Base-by-base conservation (phyloP, 768 basidiomycete genomes). In the Tylopilus sp. region DNA sequence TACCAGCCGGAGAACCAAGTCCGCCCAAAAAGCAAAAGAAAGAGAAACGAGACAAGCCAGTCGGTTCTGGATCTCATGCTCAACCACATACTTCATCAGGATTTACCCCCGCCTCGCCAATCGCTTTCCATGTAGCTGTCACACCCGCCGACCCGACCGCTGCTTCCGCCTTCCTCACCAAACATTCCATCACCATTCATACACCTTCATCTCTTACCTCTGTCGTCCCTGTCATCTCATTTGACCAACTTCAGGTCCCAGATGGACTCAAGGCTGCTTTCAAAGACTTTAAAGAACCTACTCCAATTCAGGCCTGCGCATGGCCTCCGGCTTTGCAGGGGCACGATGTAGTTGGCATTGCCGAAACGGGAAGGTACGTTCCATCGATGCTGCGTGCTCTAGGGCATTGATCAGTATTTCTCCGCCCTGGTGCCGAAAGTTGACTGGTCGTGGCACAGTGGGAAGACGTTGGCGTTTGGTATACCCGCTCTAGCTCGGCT, bases 381-480 rank as follows among this genome's bases (percentile, higher is more conserved):
- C n/a, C 47, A 19, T 24, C 8, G 28, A 24, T 54, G 21, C 45
- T 34, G 26, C 48, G 37, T 33, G 29, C 53, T 50, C 43, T 41
- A 22, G 40, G 4, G 46, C 54, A 41, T 31, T 17, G 21, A 33
- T 21, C 29, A 44, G 31, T 19, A n/a, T 1, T 10, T 3, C n/a
- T 34, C 22, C 6, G 8, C 13, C 21, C 8, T 24, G 30, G 17
- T 11, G 1, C 21, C 28, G 1, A 43, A 26, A 10, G 28, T 33
- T 58, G 22, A 57, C 46, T 17, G 1, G 26, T 40, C 38, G 22
- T 24, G 37, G 60, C 56, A 43, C 58, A 92, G 91, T 64, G 97
- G 97, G 14, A 99, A 99, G 75, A 99, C 97, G 0, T 80, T 98
- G 16, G 91, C 93, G 1, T 99, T 99, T 65, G 95, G 93, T 36